phyloP scores from a whole-genome alignment of 176 grass and related monocot species.

The Aegilops sharonensis region DNA sequence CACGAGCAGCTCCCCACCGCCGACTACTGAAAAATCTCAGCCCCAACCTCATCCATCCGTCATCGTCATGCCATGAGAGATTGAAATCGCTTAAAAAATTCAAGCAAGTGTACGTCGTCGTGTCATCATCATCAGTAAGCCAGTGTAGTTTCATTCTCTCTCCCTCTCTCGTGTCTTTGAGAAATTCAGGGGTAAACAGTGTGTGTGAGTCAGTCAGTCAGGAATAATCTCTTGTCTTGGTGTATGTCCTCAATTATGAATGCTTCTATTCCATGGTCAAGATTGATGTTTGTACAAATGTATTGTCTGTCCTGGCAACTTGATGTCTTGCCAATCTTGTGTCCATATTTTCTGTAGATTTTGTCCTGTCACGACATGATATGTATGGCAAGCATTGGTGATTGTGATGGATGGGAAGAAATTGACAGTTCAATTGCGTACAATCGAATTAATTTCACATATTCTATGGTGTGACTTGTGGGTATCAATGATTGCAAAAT shows the following conservation, averaged over 20 bases:
- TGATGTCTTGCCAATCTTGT: not conserved
- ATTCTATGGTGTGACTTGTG: not conserved
- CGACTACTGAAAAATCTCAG: conserved; percentile 37
- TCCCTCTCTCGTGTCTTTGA: not conserved
- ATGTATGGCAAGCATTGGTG: not conserved
- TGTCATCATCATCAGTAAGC: not conserved
- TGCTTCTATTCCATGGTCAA: not conserved
- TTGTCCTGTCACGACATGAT: not conserved
- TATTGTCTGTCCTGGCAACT: not conserved
- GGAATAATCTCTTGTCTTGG: not conserved
- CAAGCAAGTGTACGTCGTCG: not conserved
- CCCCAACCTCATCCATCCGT: not conserved
- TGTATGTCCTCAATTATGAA: not conserved
- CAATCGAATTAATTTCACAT: not conserved
- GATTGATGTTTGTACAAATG: not conserved
- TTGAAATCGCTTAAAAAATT: not conserved
- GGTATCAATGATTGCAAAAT: not conserved
- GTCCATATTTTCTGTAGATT: not conserved
- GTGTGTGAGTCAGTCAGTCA: not conserved
- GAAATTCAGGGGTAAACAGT: not conserved
- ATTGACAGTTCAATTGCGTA: no score
- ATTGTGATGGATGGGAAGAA: not conserved
- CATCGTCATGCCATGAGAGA: not conserved
- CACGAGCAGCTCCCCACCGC: conserved; percentile 55
- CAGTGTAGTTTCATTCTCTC: not conserved